Evolutionary conservation across 495 filamentous ascomycete species (phyloP).

Genomic region (Immersiella caudata): DNA sequence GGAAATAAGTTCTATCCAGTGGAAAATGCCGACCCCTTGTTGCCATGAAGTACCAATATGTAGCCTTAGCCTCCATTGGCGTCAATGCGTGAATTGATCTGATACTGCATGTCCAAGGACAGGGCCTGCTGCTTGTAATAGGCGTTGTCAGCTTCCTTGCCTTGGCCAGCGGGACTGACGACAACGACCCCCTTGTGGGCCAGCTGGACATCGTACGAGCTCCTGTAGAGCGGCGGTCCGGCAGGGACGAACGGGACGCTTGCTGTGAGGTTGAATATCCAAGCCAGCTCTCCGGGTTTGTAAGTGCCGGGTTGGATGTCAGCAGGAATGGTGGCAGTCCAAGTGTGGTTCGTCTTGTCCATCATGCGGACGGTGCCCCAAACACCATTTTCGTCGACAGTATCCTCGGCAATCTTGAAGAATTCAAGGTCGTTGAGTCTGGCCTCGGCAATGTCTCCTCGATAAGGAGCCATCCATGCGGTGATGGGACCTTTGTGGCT

Average conservation of each 20-base stretch:
- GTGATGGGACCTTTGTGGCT: conserved; percentile 66
- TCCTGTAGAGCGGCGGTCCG: conserved; percentile 15
- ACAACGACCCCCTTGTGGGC: background rate
- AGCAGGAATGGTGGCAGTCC: conserved; percentile 60
- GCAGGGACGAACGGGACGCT: conserved; percentile 1
- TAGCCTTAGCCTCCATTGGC: too few relatives aligned
- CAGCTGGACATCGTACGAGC: conserved; percentile 8
- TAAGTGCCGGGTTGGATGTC: conserved; percentile 50
- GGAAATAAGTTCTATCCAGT: too few relatives aligned
- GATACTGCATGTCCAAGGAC: conserved; percentile 7
- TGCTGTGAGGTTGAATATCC: too few relatives aligned
- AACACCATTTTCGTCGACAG: conserved; percentile 45
- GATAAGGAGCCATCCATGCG: conserved; percentile 34
- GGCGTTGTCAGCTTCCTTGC: conserved; percentile 5
- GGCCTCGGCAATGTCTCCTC: conserved; percentile 44
- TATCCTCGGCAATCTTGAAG: conserved; percentile 65
- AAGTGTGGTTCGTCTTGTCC: conserved; percentile 54
- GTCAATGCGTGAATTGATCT: background rate
- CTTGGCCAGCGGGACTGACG: conserved; percentile 16
- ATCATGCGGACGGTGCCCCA: conserved; percentile 58
- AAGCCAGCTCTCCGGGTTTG: too few relatives aligned
- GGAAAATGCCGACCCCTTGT: too few relatives aligned
- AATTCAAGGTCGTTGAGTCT: conserved; percentile 64
- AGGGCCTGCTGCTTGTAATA: conserved; percentile 14
- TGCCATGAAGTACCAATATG: too few relatives aligned